Evolutionary conservation across 2,329 filamentous ascomycete species (phyloP), one percentile per base, ranked within the genome.

Genomic region (Neophaeococcomyces aloes): DNA sequence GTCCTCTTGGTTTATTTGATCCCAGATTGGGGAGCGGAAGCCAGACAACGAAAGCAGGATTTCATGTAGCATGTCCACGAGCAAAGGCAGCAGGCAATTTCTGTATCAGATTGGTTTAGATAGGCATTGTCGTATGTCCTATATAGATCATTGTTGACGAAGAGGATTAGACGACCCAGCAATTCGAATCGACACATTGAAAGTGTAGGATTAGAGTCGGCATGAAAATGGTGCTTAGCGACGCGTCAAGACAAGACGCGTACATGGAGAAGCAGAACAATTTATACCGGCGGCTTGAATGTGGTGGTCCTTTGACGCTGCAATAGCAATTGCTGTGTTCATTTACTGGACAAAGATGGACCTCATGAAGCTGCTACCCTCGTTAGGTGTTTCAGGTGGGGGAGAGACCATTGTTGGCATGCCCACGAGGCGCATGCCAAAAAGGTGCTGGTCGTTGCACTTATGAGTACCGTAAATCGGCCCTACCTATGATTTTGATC

Each of bases 41-140:
- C 91, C 89, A 57, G 88, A 93, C 65, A 96, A 80, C 63, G 88
- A 89, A 65, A 98, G 81, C 65, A 96, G 79, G 69, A 98, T 86
- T 73, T 98, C 91, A 76, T 96, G 91, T 64, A 98, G 84, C 91
- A 98, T 98, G 54, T 48, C 33, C 31, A 19, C n/a, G 17, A 11
- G 14, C 2, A 30, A 38, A 8, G 21, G 5, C 14, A 8, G 34
- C 13, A 13, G 31, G 13, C 18, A n/a, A 14, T 6, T 7, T 13
- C 31, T 7, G n/a, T 15, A 7, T 14, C 13, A n/a, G 31, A 5
- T 7, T 5, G 17, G 7, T 10, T 36, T 11, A 10, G 6, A 4
- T 8, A 6, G 5, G 11, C 33, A 36, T 36, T n/a, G 33, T 10
- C 6, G 17, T 10, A 10, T 6, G n/a, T 14, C 33, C 23, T 36